Evolutionary conservation across 768 basidiomycete genomes (phyloP).

Genomic region (Royoungia palumana): DNA sequence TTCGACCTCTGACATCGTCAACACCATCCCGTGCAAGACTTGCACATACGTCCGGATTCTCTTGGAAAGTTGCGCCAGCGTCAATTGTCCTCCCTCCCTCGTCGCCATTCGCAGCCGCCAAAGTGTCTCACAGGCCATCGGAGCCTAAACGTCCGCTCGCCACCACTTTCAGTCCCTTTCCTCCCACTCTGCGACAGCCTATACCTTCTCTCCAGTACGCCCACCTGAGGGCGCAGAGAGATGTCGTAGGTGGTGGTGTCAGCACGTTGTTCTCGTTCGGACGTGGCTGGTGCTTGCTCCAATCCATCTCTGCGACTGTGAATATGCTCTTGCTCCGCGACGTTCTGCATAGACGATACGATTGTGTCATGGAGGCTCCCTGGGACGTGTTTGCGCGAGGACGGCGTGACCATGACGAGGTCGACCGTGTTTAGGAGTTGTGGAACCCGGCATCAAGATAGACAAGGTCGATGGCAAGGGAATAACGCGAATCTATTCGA

Average conservation of each 20-base stretch:
- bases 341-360: background rate
- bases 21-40: background rate
- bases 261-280: background rate
- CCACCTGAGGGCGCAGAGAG: conserved; percentile 15
- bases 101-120: background rate
- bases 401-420: background rate
- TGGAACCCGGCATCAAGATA: background rate
- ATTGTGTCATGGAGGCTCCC: background rate
- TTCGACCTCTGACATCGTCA: no score
- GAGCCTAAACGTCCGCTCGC: background rate
- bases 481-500: background rate
- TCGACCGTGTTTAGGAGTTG: background rate
- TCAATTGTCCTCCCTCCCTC: background rate
- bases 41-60: background rate
- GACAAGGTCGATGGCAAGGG: background rate
- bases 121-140: background rate
- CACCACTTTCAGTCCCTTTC: background rate
- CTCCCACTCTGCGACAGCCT: conserved; percentile 1
- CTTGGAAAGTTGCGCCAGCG: background rate
- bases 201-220: conserved; percentile 15
- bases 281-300: background rate
- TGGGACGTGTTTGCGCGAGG: background rate
- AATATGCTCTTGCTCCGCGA: background rate
- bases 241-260: conserved; percentile 10
- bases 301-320: background rate